Base-by-base conservation (phyloP, 202 grass and related monocot species). In the Saccharum hybrid region DNA sequence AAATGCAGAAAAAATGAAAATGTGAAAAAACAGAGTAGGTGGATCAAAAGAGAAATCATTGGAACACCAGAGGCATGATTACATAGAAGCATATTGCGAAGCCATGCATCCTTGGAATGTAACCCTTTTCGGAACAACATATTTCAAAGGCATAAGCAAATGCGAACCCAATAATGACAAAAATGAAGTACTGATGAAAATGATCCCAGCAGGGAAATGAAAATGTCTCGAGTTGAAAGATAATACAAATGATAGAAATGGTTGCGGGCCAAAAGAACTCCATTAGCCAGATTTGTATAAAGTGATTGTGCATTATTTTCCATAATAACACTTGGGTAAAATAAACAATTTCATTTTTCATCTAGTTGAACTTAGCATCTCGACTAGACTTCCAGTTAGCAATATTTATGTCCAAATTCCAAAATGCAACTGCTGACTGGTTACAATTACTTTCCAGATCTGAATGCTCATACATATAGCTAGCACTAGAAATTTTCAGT, bases 101-200 rank as follows among this genome's bases (percentile, higher is more conserved):
- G 57, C 7, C 8, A 18, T 42, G 15, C 7, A 63, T 59, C 28
- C 49, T 49, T 1, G 30, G 46, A 49, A 65, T 66, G 7, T 6
- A 77, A 64, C 15, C 64, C 36, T 82, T 81, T 48, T 48, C 10
- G 0, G 19, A 72, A 63, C 8, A 22, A 68, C 10, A 54, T 46
- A 86, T 10, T 62, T 68, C 28, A 82, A 18, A 82, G 48, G 52
- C 42, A 65, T 10, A 22, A 52, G 46, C 34, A 66, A 7, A 71
- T 66, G 10, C 0, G 43, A 64, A 70, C 52, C 33, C 66, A 73
- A 41, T 39, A 68, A 43, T 31, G n/a, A 15, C 30, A 63, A 68
- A 51, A 6, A 51, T 51, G 48, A 51, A 5, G 48, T 51, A 51
- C 4, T 51, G 48, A 51, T 18, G 48, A 51, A 51, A 51, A 1